phyloP scores from a whole-genome alignment of 2,329 filamentous ascomycete genomes.

The Penicillium hesseltinei region DNA sequence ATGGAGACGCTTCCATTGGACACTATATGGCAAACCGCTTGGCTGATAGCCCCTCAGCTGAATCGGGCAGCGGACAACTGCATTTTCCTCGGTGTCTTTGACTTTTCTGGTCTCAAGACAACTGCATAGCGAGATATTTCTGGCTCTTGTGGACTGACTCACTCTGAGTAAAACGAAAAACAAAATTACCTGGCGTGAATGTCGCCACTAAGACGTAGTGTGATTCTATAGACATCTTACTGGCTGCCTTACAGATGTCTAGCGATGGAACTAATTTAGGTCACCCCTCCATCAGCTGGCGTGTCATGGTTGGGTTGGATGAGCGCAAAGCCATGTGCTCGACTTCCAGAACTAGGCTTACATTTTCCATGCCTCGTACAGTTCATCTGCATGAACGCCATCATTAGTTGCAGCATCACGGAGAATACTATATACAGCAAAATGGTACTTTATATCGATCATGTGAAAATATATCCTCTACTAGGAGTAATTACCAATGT shows the following conservation, averaged over 20 bases:
- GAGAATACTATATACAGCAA: neutral
- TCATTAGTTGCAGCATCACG: slow-evolving; percentile 12
- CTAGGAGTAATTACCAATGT: neutral
- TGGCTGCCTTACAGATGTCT: slow-evolving; percentile 11
- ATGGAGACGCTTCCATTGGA: slow-evolving; percentile 19
- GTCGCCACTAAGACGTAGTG: slow-evolving; percentile 3
- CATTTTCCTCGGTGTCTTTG: slow-evolving; percentile 4
- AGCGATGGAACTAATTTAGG: neutral
- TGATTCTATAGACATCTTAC: slow-evolving; percentile 2
- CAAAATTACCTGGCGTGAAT: neutral
- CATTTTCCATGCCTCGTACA: slow-evolving; percentile 14
- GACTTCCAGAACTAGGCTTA: slow-evolving; percentile 21
- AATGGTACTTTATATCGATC: neutral
- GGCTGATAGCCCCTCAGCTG: slow-evolving; percentile 13
- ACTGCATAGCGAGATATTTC: neutral
- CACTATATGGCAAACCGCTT: slow-evolving; percentile 13
- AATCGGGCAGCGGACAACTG: slow-evolving; percentile 21
- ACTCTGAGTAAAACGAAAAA: neutral
- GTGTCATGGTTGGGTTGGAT: slow-evolving; percentile 20
- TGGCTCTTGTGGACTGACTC: neutral
- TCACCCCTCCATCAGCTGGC: slow-evolving; percentile 7
- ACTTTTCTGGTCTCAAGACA: neutral
- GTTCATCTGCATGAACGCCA: slow-evolving; percentile 24
- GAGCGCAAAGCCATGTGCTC: slow-evolving; percentile 21
- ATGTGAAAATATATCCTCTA: neutral